phyloP scores from a whole-genome alignment of 176 grass and related monocot genomes.

The Oropetium thomaeum region DNA sequence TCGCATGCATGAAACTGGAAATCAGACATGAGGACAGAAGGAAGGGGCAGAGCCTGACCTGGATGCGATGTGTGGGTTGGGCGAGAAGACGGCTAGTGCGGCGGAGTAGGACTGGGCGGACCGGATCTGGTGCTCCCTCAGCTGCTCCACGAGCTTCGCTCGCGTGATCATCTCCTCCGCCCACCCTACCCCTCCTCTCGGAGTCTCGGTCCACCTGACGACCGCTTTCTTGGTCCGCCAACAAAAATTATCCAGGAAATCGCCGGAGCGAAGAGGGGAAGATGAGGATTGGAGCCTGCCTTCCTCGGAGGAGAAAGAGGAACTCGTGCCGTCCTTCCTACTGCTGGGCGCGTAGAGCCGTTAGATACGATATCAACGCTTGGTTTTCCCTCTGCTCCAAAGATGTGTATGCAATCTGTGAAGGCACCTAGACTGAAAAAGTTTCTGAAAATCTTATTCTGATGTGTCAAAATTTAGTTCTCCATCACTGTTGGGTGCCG shows the following conservation, averaged over 20 bases:
- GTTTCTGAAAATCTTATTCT: too few relatives aligned
- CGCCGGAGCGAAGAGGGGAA: not conserved
- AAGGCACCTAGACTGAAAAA: too few relatives aligned
- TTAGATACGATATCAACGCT: too few relatives aligned
- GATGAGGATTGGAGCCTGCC: too few relatives aligned
- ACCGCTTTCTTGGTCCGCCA: not conserved
- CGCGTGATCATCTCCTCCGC: conserved; percentile 84
- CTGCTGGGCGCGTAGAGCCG: too few relatives aligned
- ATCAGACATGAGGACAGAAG: not conserved
- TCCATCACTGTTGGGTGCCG: too few relatives aligned
- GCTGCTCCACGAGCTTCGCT: conserved; percentile 86
- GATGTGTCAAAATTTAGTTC: too few relatives aligned
- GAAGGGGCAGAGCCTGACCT: conserved; percentile 39
- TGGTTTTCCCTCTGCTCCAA: too few relatives aligned
- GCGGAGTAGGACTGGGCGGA: conserved; percentile 68
- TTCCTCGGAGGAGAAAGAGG: too few relatives aligned
- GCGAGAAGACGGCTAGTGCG: conserved; percentile 64
- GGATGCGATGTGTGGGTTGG: conserved; percentile 72
- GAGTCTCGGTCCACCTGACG: conserved; percentile 8
- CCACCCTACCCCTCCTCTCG: conserved; percentile 4
- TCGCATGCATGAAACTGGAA: not conserved
- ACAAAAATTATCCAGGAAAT: not conserved
- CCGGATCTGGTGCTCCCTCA: conserved; percentile 91
- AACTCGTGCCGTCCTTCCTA: too few relatives aligned
- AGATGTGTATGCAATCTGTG: too few relatives aligned